Evolutionary conservation across 2,329 filamentous ascomycete species (phyloP).

Genomic region (Leptodontidium sp.): DNA sequence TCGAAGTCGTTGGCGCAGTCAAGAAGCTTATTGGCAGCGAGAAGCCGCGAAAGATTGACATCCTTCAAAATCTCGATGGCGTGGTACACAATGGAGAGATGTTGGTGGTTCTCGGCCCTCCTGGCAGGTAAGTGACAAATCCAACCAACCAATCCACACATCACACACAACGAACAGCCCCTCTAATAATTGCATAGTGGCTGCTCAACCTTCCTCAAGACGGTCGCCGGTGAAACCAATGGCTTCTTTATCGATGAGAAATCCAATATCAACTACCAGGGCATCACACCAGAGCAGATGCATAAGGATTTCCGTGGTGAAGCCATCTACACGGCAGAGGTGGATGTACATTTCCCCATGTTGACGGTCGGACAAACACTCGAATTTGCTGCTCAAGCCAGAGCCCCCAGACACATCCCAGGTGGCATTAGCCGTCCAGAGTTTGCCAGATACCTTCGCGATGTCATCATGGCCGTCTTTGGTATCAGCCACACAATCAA

Average conservation of each 20-base stretch:
- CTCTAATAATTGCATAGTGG: constrained; percentile 48
- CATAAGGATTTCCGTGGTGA: constrained; percentile 63
- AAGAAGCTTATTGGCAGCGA: constrained; percentile 61
- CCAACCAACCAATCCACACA: background rate
- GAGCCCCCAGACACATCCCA: constrained; percentile 70
- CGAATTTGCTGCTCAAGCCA: constrained; percentile 73
- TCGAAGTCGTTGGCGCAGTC: constrained; percentile 54
- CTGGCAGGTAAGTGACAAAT: constrained; percentile 55
- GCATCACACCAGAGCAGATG: constrained; percentile 61
- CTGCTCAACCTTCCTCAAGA: constrained; percentile 69
- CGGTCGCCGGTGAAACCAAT: constrained; percentile 60
- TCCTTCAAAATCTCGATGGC: constrained; percentile 70
- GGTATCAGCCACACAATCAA: constrained; percentile 75
- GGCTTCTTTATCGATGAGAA: constrained; percentile 60
- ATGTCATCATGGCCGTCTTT: constrained; percentile 74
- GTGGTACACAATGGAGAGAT: constrained; percentile 70
- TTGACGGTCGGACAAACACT: constrained; percentile 78
- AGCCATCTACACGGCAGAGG: constrained; percentile 77
- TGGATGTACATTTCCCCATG: constrained; percentile 77
- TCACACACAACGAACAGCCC: background rate
- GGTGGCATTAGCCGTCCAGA: constrained; percentile 66
- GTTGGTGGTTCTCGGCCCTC: constrained; percentile 71
- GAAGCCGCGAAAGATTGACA: constrained; percentile 58
- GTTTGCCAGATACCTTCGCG: constrained; percentile 49
- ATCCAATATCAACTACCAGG: constrained; percentile 68